These are phyloP conservation scores for Cymbidium sinense DNA, from an alignment of 106 monocot species.

Conservation along the genomic window DNA sequence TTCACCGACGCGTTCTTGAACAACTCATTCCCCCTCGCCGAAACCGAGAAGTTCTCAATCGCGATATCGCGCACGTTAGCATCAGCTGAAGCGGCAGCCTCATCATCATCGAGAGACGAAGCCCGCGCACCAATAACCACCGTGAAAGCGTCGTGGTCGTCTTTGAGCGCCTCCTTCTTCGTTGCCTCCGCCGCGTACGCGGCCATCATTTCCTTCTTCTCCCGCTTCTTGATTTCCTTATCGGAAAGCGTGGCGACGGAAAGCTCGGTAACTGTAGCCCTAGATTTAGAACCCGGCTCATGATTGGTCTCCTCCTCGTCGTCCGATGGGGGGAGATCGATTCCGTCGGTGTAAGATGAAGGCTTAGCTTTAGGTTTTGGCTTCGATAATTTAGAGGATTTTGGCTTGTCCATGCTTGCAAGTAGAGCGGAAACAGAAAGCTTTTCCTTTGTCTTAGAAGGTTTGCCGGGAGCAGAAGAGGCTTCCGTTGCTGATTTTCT, in stretches of 20 bases:
- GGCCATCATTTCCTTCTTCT: constrained; percentile 54
- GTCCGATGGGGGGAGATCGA: constrained; percentile 67
- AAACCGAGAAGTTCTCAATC: constrained; percentile 75
- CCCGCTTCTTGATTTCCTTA: constrained; percentile 65
- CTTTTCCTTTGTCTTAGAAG: constrained; percentile 34
- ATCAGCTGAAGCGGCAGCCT: constrained; percentile 24
- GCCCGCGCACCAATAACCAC: constrained; percentile 43
- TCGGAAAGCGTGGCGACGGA: constrained; percentile 21
- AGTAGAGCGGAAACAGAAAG: constrained; percentile 45
- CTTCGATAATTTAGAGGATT: constrained; percentile 13
- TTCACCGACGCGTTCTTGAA: constrained; percentile 64
- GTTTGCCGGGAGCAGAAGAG: constrained; percentile 1
- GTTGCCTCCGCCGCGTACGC: constrained; percentile 35
- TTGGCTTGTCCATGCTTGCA: constrained; percentile 36
- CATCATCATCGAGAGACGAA: constrained; percentile 22
- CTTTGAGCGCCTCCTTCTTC: constrained; percentile 43
- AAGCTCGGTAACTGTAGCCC: constrained; percentile 16
- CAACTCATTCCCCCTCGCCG: constrained; percentile 69
- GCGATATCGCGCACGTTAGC: constrained; percentile 59
- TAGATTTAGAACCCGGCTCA: constrained; percentile 3
- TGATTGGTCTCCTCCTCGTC: constrained; percentile 34
- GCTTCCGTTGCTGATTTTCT: neutral
- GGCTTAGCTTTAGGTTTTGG: constrained; percentile 16
- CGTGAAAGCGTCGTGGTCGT: constrained; percentile 66
- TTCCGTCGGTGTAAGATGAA: constrained; percentile 50